A percentile compares a stretch with the other conserved stretches of the same genome.
phyloP scores from a whole-genome alignment of 2,329 filamentous ascomycete genomes.

The Didymella lethalis region DNA sequence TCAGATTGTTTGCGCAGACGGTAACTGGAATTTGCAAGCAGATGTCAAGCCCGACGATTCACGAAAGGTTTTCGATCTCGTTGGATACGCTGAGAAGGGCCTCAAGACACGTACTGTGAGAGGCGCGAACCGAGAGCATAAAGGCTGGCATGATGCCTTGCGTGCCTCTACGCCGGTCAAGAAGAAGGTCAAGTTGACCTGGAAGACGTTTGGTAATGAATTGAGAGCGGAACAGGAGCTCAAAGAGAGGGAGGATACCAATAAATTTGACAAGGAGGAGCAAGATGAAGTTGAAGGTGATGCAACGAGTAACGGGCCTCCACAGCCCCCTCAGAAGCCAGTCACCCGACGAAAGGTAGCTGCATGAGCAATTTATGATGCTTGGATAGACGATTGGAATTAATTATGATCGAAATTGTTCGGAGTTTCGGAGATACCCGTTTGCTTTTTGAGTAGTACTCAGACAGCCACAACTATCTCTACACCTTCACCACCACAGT shows the following conservation, averaged over 20 bases:
- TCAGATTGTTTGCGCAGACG: constrained; percentile 1
- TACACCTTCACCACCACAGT: neutral
- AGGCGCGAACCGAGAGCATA: constrained; percentile 30
- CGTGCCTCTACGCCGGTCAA: constrained; percentile 47
- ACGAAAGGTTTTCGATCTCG: constrained; percentile 31
- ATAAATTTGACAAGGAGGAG: neutral
- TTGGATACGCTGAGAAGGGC: constrained; percentile 26
- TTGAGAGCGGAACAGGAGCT: constrained; percentile 8
- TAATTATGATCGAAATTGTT: neutral
- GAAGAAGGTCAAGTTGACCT: constrained; percentile 26
- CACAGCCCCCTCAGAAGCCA: neutral
- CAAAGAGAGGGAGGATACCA: neutral
- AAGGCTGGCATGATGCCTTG: constrained; percentile 28
- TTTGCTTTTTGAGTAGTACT: neutral
- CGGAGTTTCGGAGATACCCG: neutral
- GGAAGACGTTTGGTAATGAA: constrained; percentile 22
- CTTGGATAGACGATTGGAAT: neutral
- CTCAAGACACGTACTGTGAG: constrained; percentile 8
- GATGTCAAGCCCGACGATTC: constrained; percentile 2
- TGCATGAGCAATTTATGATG: neutral
- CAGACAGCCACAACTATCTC: neutral
- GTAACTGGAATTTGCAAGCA: neutral
- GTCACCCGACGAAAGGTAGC: neutral
- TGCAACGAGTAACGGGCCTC: neutral
- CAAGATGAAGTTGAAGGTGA: neutral